Evolutionary conservation across 208 protist species (phyloP), one percentile per base, ranked within the genome.

Genomic region (Leishmania amazonensis): DNA sequence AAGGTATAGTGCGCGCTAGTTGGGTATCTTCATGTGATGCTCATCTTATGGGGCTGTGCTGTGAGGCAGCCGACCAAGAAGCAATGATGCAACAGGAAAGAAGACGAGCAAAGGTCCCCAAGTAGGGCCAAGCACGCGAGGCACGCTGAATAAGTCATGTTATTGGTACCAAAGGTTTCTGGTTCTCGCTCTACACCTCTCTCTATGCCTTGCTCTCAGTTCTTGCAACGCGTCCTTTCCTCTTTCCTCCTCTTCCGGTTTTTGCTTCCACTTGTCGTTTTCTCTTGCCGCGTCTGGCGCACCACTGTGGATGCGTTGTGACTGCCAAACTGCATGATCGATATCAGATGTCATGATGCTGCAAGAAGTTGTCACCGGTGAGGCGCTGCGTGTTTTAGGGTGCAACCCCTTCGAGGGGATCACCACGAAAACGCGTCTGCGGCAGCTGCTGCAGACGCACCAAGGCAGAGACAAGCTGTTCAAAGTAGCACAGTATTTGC

Each of bases 391-490:
- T 54, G 94, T 97, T 64, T 81, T 97, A 49, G 93, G 94, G 58
- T 87, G 88, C 11, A 93, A 96, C 83, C 95, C 95, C 13, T 97
- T 97, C 82, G 86, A 96, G 78, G 91, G 91, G 42, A 96, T 97
- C 80, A 95, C 93, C 15, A 89, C 87, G 5, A 98, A 96, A 72
- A 95, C 90, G n/a, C 93, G 95, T 24, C 65, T 98, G 71, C 85
- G 91, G 13, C 95, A 98, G 83, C 85, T 98, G n/a, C 86, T 98
- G 76, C 92, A 98, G 81, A 98, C 93, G 5, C 93, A 97, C 77
- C 95, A 97, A 75, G 95, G 95, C 15, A 85, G 95, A 45, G 95
- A 98, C 83, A 98, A 98, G 80, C 77, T 97, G 1, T 97, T 98
- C 82, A 98, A 98, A 68, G 93, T 98, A 9, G 89, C 89, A 2